Percentiles rank a stretch among this genome's conserved stretches.
phyloP scores from a whole-genome alignment of 306 rosid genomes.

The Corylus avellana region DNA sequence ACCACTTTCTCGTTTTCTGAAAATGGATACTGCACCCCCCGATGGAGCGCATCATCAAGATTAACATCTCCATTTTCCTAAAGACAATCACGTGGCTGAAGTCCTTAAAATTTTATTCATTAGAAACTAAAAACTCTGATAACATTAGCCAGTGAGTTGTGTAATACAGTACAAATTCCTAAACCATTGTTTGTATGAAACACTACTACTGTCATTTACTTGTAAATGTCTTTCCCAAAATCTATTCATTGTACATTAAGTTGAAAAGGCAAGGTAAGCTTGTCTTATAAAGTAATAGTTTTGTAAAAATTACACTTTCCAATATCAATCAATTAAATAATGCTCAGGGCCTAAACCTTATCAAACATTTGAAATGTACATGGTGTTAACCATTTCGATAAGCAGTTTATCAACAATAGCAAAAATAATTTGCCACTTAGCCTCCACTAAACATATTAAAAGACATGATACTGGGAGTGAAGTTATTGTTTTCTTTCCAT shows the following conservation, averaged over 20 bases:
- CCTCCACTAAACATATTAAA: not conserved
- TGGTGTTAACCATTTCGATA: not conserved
- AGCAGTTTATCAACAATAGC: not conserved
- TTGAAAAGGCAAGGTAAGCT: not conserved
- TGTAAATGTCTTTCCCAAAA: not conserved
- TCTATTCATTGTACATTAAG: not conserved
- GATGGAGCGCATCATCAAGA: slow-evolving; percentile 58
- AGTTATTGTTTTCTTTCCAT: slow-evolving; percentile 1
- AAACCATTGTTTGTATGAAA: slow-evolving; percentile 9
- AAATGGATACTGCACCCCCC: slow-evolving; percentile 93
- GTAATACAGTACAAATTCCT: slow-evolving; percentile 10
- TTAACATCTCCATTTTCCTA: slow-evolving; percentile 84
- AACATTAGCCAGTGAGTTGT: slow-evolving; percentile 4
- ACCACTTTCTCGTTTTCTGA: slow-evolving; percentile 89
- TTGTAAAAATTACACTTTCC: not conserved
- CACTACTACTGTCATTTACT: not conserved
- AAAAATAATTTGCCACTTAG: slow-evolving; percentile 2
- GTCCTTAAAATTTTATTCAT: slow-evolving; percentile 24
- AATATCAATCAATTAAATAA: not conserved
- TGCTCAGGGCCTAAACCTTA: not conserved
- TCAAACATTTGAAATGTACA: not conserved
- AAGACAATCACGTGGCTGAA: slow-evolving; percentile 16
- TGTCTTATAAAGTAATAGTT: not conserved
- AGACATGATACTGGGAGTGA: not conserved
- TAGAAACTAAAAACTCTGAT: slow-evolving; percentile 20